phyloP scores from a whole-genome alignment of 2,329 filamentous ascomycete species.

The Parasarocladium wereldwijsianum region DNA sequence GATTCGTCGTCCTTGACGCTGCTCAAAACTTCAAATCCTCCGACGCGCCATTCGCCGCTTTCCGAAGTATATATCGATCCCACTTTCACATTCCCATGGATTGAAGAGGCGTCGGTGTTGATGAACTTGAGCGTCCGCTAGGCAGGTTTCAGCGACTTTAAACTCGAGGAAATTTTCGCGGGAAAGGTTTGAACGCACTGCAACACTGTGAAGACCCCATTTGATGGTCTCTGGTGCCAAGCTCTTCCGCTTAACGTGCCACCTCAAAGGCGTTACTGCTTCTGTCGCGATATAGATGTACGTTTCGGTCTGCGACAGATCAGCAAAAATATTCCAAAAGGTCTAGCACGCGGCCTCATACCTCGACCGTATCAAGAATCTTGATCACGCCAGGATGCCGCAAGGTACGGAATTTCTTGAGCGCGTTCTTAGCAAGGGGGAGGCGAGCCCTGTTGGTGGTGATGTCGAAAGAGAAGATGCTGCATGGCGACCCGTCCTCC shows the following conservation, averaged over 20 bases:
- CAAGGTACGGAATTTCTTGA: slow-evolving; percentile 85
- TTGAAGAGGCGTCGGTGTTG: slow-evolving; percentile 80
- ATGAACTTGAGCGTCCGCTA: slow-evolving; percentile 90
- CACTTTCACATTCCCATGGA: slow-evolving; percentile 76
- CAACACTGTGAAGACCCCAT: slow-evolving; percentile 83
- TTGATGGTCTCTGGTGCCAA: slow-evolving; percentile 85
- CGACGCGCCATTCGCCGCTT: slow-evolving; percentile 95
- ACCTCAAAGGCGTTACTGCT: slow-evolving; percentile 69
- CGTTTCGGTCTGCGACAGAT: slow-evolving; percentile 58
- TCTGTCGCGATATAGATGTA: slow-evolving; percentile 97
- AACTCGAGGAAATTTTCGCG: neutral
- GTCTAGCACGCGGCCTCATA: slow-evolving; percentile 24
- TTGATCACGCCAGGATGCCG: slow-evolving; percentile 91
- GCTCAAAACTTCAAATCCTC: slow-evolving; percentile 84
- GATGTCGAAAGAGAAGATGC: slow-evolving; percentile 93
- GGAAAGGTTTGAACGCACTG: slow-evolving; percentile 35
- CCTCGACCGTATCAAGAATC: slow-evolving; percentile 87
- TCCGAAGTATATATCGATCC: slow-evolving; percentile 87
- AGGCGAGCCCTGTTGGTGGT: slow-evolving; percentile 64
- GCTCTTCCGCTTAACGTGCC: slow-evolving; percentile 81
- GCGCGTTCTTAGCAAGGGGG: slow-evolving; percentile 80
- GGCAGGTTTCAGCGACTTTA: slow-evolving; percentile 9
- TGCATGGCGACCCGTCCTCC: slow-evolving; percentile 91
- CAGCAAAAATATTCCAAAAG: slow-evolving; percentile 10
- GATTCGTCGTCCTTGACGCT: slow-evolving; percentile 94